phyloP scores from a whole-genome alignment of 2,329 filamentous ascomycete species.

The Escovopsis weberi region DNA sequence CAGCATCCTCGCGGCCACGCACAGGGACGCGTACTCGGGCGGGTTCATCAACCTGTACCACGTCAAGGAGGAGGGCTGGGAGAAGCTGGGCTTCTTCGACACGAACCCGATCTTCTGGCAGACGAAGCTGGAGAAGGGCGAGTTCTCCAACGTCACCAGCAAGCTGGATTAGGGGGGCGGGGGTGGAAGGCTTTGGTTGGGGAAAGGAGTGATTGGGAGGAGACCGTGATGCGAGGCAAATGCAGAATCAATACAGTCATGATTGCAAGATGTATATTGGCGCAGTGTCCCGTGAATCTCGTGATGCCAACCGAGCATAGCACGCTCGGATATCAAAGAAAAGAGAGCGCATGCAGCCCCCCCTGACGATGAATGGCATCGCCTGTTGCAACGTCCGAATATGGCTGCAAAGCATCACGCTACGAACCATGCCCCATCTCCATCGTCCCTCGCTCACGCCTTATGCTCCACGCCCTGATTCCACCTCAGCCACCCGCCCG shows the following conservation, averaged over 20 bases:
- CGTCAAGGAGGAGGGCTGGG: conserved; percentile 97
- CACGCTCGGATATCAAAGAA: not conserved
- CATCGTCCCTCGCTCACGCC: too few relatives aligned
- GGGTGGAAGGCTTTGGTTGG: not conserved
- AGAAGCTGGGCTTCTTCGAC: conserved; percentile 95
- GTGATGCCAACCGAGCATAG: too few relatives aligned
- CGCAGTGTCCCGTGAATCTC: too few relatives aligned
- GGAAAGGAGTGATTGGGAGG: not conserved
- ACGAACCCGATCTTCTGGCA: conserved; percentile 99
- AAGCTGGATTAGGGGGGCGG: conserved; percentile 34
- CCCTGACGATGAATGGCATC: too few relatives aligned
- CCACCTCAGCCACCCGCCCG: conserved; percentile 29
- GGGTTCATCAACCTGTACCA: conserved; percentile 98
- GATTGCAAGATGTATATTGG: not conserved
- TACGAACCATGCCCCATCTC: too few relatives aligned
- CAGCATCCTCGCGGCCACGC: conserved; percentile 90
- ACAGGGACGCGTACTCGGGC: conserved; percentile 96
- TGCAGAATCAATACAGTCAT: not conserved
- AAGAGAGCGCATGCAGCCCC: not conserved
- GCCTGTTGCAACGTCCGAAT: too few relatives aligned
- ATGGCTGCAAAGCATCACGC: too few relatives aligned
- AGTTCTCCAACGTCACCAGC: conserved; percentile 91
- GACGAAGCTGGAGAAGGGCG: conserved; percentile 95
- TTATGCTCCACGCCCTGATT: not conserved
- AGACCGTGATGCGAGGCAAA: not conserved